These are phyloP conservation scores for Zygosaccharomyces kombuchaensis DNA, from an alignment of 805 yeast species.

Conservation along the genomic window DNA sequence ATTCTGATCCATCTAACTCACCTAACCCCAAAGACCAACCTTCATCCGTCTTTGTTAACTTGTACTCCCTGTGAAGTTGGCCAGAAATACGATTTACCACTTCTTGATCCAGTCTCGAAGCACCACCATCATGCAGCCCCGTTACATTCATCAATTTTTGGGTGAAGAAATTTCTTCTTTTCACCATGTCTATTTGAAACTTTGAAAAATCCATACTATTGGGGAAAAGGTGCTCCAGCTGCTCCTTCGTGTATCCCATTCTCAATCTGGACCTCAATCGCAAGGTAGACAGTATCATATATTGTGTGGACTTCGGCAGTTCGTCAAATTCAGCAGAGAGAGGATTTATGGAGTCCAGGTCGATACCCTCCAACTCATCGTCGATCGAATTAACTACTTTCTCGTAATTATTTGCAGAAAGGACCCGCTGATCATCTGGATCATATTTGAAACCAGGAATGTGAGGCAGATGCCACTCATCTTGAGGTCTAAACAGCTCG, in stretches of 20 bases:
- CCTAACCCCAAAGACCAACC: conserved; percentile 79
- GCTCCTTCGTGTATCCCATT: conserved; percentile 93
- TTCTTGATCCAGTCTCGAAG: conserved; percentile 31
- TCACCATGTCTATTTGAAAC: conserved; percentile 90
- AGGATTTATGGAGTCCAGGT: conserved; percentile 75
- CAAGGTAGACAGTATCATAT: conserved; percentile 78
- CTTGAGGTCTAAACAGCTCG: conserved; percentile 45
- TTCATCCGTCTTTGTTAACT: conserved; percentile 66
- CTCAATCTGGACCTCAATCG: conserved; percentile 82
- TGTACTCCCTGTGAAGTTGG: conserved; percentile 71
- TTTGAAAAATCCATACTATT: conserved; percentile 83
- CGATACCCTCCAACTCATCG: conserved; percentile 62
- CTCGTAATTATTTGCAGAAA: conserved; percentile 67
- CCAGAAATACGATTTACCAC: conserved; percentile 62
- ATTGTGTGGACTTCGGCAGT: conserved; percentile 82
- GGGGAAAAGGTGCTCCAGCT: conserved; percentile 75
- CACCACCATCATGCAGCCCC: conserved; percentile 63
- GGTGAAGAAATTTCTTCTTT: conserved; percentile 84
- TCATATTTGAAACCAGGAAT: conserved; percentile 52
- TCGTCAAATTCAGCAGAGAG: conserved; percentile 68
- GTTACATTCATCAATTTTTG: conserved; percentile 79
- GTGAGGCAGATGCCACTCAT: conserved; percentile 83
- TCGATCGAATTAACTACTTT: conserved; percentile 53
- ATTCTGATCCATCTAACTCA: conserved; percentile 39
- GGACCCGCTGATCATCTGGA: conserved; percentile 63